A percentile compares a stretch with the other conserved stretches of the same genome.
Conservation (phyloP, 1,284 basidiomycete genomes). For the Cryptococcus sp. region DNA sequence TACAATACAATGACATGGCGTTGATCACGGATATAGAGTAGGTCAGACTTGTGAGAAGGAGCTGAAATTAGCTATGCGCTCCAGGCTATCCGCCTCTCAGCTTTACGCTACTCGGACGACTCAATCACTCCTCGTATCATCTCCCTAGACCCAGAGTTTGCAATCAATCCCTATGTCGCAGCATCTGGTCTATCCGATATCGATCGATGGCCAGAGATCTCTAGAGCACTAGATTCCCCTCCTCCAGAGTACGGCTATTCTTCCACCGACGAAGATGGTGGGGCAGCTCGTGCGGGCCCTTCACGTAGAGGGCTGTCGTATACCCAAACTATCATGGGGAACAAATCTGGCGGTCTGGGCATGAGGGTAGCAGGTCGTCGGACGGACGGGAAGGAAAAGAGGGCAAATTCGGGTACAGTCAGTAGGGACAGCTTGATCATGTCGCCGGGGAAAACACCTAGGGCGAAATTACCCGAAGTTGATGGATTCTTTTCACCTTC, state of each 20-base stretch:
- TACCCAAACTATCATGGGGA: slow-evolving; percentile 78
- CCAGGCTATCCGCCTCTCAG: slow-evolving; percentile 75
- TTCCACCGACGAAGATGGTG: slow-evolving; percentile 3
- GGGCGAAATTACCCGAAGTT: slow-evolving; percentile 10
- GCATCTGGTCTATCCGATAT: slow-evolving; percentile 71
- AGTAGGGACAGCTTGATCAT: neutral
- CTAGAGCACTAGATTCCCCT: slow-evolving; percentile 48
- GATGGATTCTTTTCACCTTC: slow-evolving; percentile 29
- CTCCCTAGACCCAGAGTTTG: slow-evolving; percentile 59
- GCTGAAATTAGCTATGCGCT: slow-evolving; percentile 65
- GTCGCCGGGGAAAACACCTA: slow-evolving; percentile 12
- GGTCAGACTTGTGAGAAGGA: slow-evolving; percentile 14
- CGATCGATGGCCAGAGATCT: slow-evolving; percentile 77
- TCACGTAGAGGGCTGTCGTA: slow-evolving; percentile 60
- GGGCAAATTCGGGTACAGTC: slow-evolving; percentile 13
- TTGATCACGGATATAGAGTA: slow-evolving; percentile 45
- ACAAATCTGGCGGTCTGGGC: slow-evolving; percentile 58
- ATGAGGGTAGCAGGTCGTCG: slow-evolving; percentile 55
- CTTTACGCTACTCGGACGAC: slow-evolving; percentile 81
- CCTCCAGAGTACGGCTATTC: slow-evolving; percentile 54
- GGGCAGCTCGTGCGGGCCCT: slow-evolving; percentile 11
- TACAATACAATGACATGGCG: slow-evolving; percentile 30
- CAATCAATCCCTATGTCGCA: slow-evolving; percentile 72
- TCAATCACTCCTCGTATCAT: slow-evolving; percentile 74
- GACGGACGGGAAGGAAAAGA: slow-evolving; percentile 2